Percentiles rank a stretch among this genome's conserved stretches.
These are phyloP conservation scores for Raphanus hybrid DNA, from an alignment of 441 rosid genomes.

Conservation along the genomic window DNA sequence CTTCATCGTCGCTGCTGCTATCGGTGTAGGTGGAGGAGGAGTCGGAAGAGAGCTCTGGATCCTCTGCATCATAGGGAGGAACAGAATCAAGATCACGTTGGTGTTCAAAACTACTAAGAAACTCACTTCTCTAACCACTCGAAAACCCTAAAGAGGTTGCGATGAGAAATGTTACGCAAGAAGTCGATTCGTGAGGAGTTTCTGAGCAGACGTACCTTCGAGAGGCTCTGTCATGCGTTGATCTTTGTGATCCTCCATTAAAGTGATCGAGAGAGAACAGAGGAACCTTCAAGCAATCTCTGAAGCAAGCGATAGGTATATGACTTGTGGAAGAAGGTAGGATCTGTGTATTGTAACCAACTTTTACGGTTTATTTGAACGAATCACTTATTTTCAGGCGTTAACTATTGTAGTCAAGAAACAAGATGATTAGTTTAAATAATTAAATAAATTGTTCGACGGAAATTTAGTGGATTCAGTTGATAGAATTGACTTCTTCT, in stretches of 20 bases:
- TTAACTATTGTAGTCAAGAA: not conserved
- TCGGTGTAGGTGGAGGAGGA: too few relatives aligned
- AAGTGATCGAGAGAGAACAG: not conserved
- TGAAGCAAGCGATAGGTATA: not conserved
- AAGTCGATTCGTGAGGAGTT: not conserved
- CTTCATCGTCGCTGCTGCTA: not conserved
- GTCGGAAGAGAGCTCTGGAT: not conserved
- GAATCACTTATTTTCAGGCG: not conserved
- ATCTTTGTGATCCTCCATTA: slow-evolving; percentile 21
- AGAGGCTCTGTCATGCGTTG: slow-evolving; percentile 6
- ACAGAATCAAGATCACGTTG: slow-evolving; percentile 21
- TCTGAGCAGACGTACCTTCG: slow-evolving; percentile 6
- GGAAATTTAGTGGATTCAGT: not conserved
- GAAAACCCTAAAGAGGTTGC: not conserved
- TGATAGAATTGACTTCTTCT: not conserved
- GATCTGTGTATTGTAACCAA: not conserved
- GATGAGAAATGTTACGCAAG: not conserved
- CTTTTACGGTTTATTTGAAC: not conserved
- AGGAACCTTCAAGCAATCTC: not conserved
- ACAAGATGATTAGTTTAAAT: not conserved
- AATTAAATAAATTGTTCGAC: not conserved
- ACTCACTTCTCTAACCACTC: too few relatives aligned
- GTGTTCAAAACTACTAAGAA: too few relatives aligned
- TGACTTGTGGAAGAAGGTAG: not conserved
- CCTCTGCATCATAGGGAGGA: slow-evolving; percentile 8